A percentile compares a stretch with the other conserved stretches of the same genome.
phyloP scores from a whole-genome alignment of 2,329 filamentous ascomycete species.

The Aaosphaeria arxii region DNA sequence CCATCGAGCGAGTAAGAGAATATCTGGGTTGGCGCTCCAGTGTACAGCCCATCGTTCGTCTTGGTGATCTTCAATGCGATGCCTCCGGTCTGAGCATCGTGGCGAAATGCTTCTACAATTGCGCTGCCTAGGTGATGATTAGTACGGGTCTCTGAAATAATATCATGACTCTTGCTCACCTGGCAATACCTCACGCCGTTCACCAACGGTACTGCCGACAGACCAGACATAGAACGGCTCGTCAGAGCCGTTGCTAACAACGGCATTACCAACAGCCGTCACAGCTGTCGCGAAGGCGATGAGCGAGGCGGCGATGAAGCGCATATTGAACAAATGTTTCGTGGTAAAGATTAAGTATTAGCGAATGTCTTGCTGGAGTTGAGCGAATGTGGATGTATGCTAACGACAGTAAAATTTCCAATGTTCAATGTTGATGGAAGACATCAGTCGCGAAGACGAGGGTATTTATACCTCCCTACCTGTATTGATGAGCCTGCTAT shows the following conservation, averaged over 20 bases:
- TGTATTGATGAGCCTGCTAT: too few species aligned
- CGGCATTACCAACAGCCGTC: conserved; percentile 18
- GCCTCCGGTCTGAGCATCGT: conserved; percentile 17
- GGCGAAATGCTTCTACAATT: conserved; percentile 17
- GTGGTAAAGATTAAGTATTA: not conserved
- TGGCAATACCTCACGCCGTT: conserved; percentile 10
- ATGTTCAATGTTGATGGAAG: too few species aligned
- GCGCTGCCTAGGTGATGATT: conserved; percentile 8
- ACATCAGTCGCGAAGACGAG: too few species aligned
- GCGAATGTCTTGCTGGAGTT: not conserved
- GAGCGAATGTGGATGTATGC: not conserved
- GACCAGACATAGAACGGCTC: conserved; percentile 22
- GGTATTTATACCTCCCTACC: too few species aligned
- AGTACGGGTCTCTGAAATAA: conserved; percentile 1
- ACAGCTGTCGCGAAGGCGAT: conserved; percentile 14
- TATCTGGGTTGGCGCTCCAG: conserved; percentile 17
- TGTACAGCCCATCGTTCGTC: conserved; percentile 14
- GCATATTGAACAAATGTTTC: conserved; percentile 8
- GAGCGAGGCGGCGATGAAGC: conserved; percentile 5
- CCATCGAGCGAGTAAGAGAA: conserved; percentile 22
- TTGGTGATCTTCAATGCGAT: conserved; percentile 27
- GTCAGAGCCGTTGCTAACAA: conserved; percentile 21
- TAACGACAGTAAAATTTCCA: too few species aligned
- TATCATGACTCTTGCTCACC: conserved; percentile 7
- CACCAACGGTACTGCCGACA: conserved; percentile 15